These are phyloP conservation scores for Ceratobasidium papillatum DNA, from an alignment of 1,284 basidiomycete genomes.

Conservation along the genomic window DNA sequence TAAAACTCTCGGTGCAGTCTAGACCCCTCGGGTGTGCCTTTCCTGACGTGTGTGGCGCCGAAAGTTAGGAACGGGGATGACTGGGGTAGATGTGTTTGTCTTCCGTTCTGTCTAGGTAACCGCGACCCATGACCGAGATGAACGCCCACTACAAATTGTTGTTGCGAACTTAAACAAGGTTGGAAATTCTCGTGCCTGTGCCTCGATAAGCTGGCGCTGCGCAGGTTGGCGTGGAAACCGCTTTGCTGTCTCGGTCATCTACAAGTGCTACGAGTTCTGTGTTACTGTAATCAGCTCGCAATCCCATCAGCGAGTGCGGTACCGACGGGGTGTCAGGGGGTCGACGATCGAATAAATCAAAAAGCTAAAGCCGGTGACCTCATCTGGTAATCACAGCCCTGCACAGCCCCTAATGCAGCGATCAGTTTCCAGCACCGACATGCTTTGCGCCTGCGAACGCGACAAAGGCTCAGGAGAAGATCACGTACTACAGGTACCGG, in stretches of 20 bases:
- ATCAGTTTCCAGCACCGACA: not conserved
- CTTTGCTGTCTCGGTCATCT: not conserved
- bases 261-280: not conserved
- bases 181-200: not conserved
- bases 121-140: slow-evolving; percentile 5
- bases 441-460: not conserved
- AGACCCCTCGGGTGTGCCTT: slow-evolving; percentile 7
- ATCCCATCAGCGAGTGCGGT: not conserved
- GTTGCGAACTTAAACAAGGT: not conserved
- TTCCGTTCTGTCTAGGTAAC: not conserved
- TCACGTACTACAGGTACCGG: not conserved
- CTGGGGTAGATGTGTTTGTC: not conserved
- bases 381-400: slow-evolving; percentile 5
- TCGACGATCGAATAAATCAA: slow-evolving; percentile 28
- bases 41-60: slow-evolving; percentile 20
- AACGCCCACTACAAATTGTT: not conserved
- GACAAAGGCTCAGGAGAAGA: not conserved
- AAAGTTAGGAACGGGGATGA: slow-evolving; percentile 4
- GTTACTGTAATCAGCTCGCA: not conserved
- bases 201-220: not conserved
- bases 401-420: slow-evolving; percentile 1
- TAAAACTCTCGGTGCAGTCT: slow-evolving; percentile 24
- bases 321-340: slow-evolving; percentile 13
- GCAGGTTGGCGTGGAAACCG: not conserved
- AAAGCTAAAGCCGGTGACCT: not conserved